Conservation (phyloP, 2,329 filamentous ascomycete species). For the Ceratocystis cacaofunesta region DNA sequence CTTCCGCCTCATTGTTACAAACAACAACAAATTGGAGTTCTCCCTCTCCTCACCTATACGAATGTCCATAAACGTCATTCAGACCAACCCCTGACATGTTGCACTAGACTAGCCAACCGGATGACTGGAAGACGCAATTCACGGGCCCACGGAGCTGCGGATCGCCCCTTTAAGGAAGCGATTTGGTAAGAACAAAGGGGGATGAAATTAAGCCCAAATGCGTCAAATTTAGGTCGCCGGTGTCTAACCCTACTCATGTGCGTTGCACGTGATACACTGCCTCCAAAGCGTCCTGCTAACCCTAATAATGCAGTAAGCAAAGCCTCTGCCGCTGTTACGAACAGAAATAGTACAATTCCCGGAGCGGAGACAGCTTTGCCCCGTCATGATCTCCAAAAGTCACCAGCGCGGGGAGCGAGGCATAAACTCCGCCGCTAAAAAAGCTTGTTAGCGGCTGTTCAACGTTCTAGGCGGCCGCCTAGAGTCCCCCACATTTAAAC, state of each 20-base stretch:
- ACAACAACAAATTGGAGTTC: neutral
- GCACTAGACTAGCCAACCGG: neutral
- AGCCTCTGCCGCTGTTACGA: too few relatives aligned
- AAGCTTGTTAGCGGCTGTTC: too few relatives aligned
- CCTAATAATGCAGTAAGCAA: too few relatives aligned
- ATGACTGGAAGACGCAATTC: slow-evolving; percentile 3
- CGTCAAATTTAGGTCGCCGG: neutral
- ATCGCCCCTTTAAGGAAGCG: neutral
- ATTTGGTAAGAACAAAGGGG: neutral
- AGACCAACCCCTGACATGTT: neutral
- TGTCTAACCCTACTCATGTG: neutral
- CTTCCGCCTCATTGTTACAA: neutral
- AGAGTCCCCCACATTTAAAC: too few relatives aligned
- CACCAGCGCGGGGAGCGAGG: too few relatives aligned
- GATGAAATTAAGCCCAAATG: neutral
- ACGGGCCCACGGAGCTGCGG: slow-evolving; percentile 5
- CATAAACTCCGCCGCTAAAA: too few relatives aligned
- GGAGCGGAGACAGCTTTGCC: too few relatives aligned
- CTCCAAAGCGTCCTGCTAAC: too few relatives aligned
- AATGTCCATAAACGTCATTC: neutral
- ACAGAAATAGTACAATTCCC: too few relatives aligned
- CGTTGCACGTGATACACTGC: too few relatives aligned
- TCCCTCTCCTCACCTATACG: neutral
- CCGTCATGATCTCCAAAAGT: too few relatives aligned
- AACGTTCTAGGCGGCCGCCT: too few relatives aligned